phyloP scores from a whole-genome alignment of 2,329 filamentous ascomycete species.

The Hypomyces perniciosus region DNA sequence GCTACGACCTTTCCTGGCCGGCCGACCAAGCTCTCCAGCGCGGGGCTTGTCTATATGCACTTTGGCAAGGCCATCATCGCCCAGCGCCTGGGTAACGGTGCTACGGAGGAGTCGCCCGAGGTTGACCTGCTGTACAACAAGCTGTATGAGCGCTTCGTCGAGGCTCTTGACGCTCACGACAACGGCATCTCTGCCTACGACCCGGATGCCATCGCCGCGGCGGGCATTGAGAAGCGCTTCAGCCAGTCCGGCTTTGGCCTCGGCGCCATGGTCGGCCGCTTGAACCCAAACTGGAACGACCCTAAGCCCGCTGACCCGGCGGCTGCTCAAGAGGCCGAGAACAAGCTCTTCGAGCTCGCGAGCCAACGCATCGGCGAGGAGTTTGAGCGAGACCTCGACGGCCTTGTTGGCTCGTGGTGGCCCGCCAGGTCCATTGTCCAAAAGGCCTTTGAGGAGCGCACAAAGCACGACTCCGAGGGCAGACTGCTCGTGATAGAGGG shows the following conservation, averaged over 20 bases:
- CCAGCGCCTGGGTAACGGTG: slow-evolving; percentile 35
- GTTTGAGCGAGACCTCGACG: slow-evolving; percentile 74
- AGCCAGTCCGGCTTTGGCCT: slow-evolving; percentile 77
- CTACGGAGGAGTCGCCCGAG: slow-evolving; percentile 48
- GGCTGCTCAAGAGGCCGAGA: slow-evolving; percentile 65
- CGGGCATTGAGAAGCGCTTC: slow-evolving; percentile 76
- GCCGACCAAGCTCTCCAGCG: slow-evolving; percentile 84
- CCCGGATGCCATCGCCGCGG: slow-evolving; percentile 58
- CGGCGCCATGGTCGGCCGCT: slow-evolving; percentile 71
- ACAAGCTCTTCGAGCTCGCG: slow-evolving; percentile 70
- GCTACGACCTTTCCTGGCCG: slow-evolving; percentile 75
- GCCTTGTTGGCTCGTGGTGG: slow-evolving; percentile 72
- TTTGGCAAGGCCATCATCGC: slow-evolving; percentile 83
- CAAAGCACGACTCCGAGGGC: slow-evolving; percentile 63
- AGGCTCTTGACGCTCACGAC: slow-evolving; percentile 95
- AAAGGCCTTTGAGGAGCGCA: slow-evolving; percentile 64
- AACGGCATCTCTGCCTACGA: slow-evolving; percentile 88
- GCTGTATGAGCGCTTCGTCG: slow-evolving; percentile 87
- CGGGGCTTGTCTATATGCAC: slow-evolving; percentile 92
- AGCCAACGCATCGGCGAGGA: slow-evolving; percentile 82
- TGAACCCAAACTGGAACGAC: slow-evolving; percentile 80
- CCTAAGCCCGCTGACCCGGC: slow-evolving; percentile 43
- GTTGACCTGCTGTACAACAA: slow-evolving; percentile 76
- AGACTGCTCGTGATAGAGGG: slow-evolving; percentile 74
- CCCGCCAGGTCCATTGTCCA: slow-evolving; percentile 78